Conservation (phyloP, 805 yeast genomes). For the Ogataea nitratoaversa region DNA sequence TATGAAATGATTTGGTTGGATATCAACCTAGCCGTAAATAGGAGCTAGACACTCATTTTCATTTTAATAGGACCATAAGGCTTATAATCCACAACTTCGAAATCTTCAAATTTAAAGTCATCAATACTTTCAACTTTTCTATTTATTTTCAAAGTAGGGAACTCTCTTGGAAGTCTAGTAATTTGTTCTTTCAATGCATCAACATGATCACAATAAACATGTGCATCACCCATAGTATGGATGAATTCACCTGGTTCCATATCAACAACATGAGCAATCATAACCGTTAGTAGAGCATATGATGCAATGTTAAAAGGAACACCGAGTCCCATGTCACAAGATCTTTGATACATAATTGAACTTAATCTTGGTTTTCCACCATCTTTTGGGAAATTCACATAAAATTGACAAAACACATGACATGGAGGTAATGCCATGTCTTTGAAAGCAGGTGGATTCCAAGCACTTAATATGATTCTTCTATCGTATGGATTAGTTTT, state of each 20-base stretch:
- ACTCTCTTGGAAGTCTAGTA: conserved; percentile 65
- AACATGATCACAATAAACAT: conserved; percentile 88
- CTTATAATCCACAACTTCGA: conserved; percentile 71
- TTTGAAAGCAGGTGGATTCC: conserved; percentile 96
- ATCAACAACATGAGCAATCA: conserved; percentile 94
- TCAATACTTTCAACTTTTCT: conserved; percentile 71
- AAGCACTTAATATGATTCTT: conserved; percentile 90
- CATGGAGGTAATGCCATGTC: conserved; percentile 99
- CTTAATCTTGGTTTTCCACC: conserved; percentile 61
- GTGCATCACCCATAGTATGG: conserved; percentile 96
- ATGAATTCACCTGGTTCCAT: conserved; percentile 95
- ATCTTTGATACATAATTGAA: conserved; percentile 89
- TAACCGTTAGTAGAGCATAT: conserved; percentile 83
- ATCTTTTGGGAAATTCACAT: conserved; percentile 74
- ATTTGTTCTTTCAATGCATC: conserved; percentile 85
- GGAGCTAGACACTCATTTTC: conserved; percentile 90
- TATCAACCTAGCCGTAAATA: no score
- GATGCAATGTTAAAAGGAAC: conserved; percentile 98
- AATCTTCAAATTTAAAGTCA: conserved; percentile 85
- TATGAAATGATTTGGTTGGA: no score
- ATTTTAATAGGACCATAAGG: conserved; percentile 84
- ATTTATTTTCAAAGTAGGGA: conserved; percentile 74
- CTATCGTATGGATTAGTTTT: conserved; percentile 91
- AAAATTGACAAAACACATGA: conserved; percentile 93
- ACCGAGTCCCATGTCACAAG: conserved; percentile 99